Percentiles rank a stretch among this genome's conserved stretches.
Conservation (phyloP, 768 basidiomycete species). For the Leccinum imitatum region DNA sequence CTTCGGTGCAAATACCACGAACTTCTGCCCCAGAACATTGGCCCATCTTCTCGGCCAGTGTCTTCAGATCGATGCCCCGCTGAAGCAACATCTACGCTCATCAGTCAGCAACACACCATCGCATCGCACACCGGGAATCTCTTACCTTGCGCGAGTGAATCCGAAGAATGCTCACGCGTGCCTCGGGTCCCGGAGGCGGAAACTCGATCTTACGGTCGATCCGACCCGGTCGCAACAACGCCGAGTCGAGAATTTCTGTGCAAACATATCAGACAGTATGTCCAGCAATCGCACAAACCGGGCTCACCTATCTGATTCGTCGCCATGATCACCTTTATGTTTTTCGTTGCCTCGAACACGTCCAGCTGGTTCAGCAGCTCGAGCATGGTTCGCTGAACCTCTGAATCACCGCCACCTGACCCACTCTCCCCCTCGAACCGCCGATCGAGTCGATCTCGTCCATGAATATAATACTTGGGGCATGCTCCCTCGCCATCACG, state of each 20-base stretch:
- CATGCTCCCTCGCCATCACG: slow-evolving; percentile 95
- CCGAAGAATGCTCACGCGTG: slow-evolving; percentile 78
- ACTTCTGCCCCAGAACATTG: slow-evolving; percentile 98
- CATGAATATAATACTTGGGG: slow-evolving; percentile 99
- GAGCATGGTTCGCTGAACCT: slow-evolving; percentile 42
- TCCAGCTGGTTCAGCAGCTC: neutral
- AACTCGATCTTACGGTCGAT: slow-evolving; percentile 53
- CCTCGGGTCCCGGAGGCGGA: slow-evolving; percentile 90
- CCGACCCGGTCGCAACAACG: slow-evolving; percentile 89
- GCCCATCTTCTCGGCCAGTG: slow-evolving; percentile 98
- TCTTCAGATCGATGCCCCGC: slow-evolving; percentile 94
- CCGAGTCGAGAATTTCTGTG: slow-evolving; percentile 90
- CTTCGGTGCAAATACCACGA: slow-evolving; percentile 95
- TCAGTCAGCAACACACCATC: neutral
- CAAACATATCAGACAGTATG: slow-evolving; percentile 4
- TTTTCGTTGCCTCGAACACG: neutral
- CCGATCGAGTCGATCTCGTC: slow-evolving; percentile 99
- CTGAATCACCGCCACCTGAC: slow-evolving; percentile 79
- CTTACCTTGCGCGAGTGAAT: slow-evolving; percentile 60
- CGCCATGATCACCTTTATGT: neutral
- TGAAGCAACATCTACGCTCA: slow-evolving; percentile 86
- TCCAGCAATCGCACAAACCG: neutral
- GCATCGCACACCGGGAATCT: neutral
- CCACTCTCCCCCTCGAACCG: slow-evolving; percentile 79
- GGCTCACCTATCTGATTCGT: slow-evolving; percentile 71